These are phyloP conservation scores for Infundibulicybe gibba DNA, from an alignment of 768 basidiomycete genomes.

Conservation along the genomic window DNA sequence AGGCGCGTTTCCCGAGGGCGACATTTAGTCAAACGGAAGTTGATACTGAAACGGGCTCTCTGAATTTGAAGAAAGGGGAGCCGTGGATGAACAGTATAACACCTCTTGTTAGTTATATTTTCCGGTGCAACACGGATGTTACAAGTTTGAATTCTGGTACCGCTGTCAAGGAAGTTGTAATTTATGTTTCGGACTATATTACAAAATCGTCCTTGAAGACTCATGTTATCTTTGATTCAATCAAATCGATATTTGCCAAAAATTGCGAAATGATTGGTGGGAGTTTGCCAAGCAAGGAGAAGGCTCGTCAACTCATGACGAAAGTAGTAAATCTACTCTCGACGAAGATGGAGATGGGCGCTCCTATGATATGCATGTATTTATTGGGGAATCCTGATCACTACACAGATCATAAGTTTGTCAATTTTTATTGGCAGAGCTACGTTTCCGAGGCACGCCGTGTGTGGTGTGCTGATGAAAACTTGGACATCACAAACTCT, in stretches of 20 bases:
- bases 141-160: background rate
- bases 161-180: background rate
- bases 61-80: background rate
- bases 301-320: background rate
- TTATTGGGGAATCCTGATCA: too few relatives aligned
- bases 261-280: background rate
- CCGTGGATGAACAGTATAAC: background rate
- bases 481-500: too few relatives aligned
- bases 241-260: background rate
- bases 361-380: too few relatives aligned
- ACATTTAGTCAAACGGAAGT: background rate
- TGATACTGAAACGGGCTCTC: background rate
- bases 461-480: too few relatives aligned
- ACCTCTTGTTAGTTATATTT: background rate
- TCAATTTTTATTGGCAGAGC: too few relatives aligned
- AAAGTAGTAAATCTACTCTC: background rate
- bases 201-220: background rate
- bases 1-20: constrained; percentile 18
- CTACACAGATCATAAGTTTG: too few relatives aligned
- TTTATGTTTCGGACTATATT: background rate
- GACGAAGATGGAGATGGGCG: background rate
- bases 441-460: too few relatives aligned
- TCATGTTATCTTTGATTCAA: background rate
- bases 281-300: background rate
- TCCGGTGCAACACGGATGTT: background rate